Conservation (phyloP, 2,329 filamentous ascomycete species). For the Aspergillus fumigatus region DNA sequence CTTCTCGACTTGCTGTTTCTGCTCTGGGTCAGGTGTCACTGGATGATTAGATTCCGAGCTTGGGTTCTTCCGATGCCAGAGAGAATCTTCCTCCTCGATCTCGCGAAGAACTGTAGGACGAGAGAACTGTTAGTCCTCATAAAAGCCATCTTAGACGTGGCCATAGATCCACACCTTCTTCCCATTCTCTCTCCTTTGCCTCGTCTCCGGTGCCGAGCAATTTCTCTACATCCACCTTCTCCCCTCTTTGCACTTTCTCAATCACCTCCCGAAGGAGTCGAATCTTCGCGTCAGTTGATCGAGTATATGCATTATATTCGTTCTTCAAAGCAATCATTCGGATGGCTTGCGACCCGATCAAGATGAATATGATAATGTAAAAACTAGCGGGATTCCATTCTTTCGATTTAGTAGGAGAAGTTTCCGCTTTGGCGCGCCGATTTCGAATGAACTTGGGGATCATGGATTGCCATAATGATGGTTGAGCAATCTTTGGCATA, state of each 20-base stretch:
- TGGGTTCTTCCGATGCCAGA: slow-evolving; percentile 31
- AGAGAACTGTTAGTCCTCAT: slow-evolving; percentile 6
- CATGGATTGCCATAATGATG: slow-evolving; percentile 65
- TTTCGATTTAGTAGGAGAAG: slow-evolving; percentile 46
- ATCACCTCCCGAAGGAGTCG: slow-evolving; percentile 64
- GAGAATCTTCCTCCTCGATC: slow-evolving; percentile 37
- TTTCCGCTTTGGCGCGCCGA: slow-evolving; percentile 24
- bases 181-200: slow-evolving; percentile 77
- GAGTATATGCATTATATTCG: slow-evolving; percentile 66
- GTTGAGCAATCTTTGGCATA: slow-evolving; percentile 13
- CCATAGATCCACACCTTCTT: slow-evolving; percentile 59
- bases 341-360: slow-evolving; percentile 94
- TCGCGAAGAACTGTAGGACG: slow-evolving; percentile 32
- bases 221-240: slow-evolving; percentile 77
- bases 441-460: slow-evolving; percentile 56
- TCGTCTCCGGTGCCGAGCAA: slow-evolving; percentile 73
- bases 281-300: slow-evolving; percentile 76
- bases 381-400: slow-evolving; percentile 79
- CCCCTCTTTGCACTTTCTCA: slow-evolving; percentile 42
- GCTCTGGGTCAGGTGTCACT: slow-evolving; percentile 6
- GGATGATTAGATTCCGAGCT: slow-evolving; percentile 6
- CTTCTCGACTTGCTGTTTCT: slow-evolving; percentile 5
- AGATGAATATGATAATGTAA: slow-evolving; percentile 73
- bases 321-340: slow-evolving; percentile 80
- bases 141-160: neutral